Evolutionary conservation across 2,329 filamentous ascomycete species (phyloP).

Genomic region (Cordyceps tenuipes): DNA sequence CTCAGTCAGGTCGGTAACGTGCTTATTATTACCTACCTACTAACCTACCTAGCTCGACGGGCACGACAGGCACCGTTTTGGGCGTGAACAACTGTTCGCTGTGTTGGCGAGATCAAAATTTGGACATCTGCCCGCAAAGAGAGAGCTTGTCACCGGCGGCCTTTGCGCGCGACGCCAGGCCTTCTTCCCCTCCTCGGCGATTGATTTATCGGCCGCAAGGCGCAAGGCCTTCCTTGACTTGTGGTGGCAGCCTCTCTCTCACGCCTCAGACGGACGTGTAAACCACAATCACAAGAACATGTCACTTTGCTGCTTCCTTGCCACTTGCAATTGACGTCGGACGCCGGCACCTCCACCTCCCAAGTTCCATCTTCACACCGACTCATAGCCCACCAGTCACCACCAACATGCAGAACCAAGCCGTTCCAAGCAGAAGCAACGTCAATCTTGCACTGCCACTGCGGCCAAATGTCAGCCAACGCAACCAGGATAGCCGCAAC

Average conservation of each 20-base stretch:
- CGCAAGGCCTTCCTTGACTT: background rate
- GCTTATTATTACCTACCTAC: no score
- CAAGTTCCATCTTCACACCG: background rate
- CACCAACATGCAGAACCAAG: conserved; percentile 8
- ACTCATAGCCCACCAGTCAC: background rate
- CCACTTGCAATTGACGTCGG: background rate
- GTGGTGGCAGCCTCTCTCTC: background rate
- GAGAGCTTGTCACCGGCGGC: no score
- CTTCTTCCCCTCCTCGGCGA: background rate
- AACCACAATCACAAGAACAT: background rate
- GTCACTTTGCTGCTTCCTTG: background rate
- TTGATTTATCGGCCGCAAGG: background rate
- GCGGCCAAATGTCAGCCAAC: conserved; percentile 36
- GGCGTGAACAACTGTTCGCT: background rate
- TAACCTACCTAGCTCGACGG: background rate
- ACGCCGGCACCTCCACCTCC: background rate
- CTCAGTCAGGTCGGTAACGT: no score
- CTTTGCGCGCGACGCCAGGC: background rate
- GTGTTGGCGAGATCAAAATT: background rate
- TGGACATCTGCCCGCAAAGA: background rate
- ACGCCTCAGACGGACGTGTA: background rate
- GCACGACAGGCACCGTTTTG: background rate
- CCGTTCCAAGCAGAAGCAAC: conserved; percentile 9
- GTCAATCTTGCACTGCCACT: conserved; percentile 47
- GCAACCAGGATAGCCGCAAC: conserved; percentile 48